Base-by-base conservation (phyloP, 106 monocot genomes). In the Vanilla planifolia region DNA sequence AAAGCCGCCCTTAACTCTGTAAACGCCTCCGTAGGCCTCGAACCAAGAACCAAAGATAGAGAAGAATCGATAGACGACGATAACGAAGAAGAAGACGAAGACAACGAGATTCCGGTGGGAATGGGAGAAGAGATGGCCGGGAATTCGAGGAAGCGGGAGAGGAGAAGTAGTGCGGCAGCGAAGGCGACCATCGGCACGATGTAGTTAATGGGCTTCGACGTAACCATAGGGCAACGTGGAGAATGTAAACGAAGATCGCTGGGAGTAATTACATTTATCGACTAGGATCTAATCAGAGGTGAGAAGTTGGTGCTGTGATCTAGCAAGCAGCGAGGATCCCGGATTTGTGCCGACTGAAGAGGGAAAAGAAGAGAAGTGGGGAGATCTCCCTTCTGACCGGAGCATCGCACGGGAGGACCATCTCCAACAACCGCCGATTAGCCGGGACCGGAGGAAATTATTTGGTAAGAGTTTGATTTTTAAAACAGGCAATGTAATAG, bases 131-230 rank as follows among this genome's bases (percentile, higher is more conserved):
- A 61, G 55, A 78, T 53, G 35, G 84, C 28, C 5, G 88, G 83
- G 74, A 80, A 74, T 13, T 78, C 65, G 78, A 84, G 70, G 75
- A 76, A 58, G 19, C 28, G 72, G 66, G 76, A 68, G 61, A 90
- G 70, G 71, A 91, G 71, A 66, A 93, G 56, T 46, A 89, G 29
- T 43, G 79, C 35, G 32, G 73, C 52, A 33, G 63, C 43, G 70
- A 80, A 81, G 60, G 68, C 79, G 45, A 80, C 37, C 80, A 85
- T 85, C 17, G 80, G 77, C 1, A 65, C 74, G 36, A 71, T 29
- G 71, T 67, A 92, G 68, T 73, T 70, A 36, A 67, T 36, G 43
- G 72, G 67, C 34, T 75, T 83, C 33, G 65, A 63, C n/a, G 74
- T 53, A 34, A 62, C 41, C 74, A 74, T 74, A 13, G 47, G 15